Evolutionary conservation across 371 early-diverging fungal genomes (phyloP).

Genomic region (Mucor racemosus): DNA sequence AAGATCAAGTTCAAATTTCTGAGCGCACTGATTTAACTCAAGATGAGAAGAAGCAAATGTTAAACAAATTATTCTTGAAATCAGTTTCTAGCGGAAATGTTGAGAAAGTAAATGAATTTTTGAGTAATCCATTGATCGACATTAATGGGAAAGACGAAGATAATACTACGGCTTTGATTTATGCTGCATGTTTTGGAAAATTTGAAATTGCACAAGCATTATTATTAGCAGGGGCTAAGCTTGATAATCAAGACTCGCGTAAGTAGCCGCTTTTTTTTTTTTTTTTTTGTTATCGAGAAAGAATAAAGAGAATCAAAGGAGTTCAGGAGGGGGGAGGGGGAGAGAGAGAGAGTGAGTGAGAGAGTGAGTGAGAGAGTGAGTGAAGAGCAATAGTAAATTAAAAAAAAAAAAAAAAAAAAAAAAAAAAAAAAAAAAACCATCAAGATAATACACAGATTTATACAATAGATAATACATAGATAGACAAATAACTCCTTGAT

Average conservation of each 20-base stretch:
- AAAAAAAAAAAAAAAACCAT: no score
- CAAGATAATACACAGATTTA: no score
- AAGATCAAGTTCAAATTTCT: background rate
- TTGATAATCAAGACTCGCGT: conserved; percentile 75
- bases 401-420: no score
- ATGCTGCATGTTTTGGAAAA: conserved; percentile 91
- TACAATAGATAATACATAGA: background rate
- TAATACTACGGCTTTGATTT: conserved; percentile 84
- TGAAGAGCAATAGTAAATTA: no score
- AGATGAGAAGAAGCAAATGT: conserved; percentile 17
- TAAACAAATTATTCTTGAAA: conserved; percentile 53
- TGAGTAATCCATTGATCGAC: conserved; percentile 61
- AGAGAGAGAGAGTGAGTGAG: background rate
- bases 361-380: no score
- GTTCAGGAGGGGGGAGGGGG: background rate
- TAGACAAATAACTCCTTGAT: conserved; percentile 2
- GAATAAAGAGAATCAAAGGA: background rate
- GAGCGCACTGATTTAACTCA: conserved; percentile 7
- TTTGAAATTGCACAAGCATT: conserved; percentile 68
- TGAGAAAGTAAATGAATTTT: conserved; percentile 83
- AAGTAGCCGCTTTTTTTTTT: conserved; percentile 15
- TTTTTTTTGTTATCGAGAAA: background rate
- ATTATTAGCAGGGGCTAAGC: conserved; percentile 75
- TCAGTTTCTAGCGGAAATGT: conserved; percentile 88
- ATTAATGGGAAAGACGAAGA: conserved; percentile 83